These are phyloP conservation scores for Epichloe sp. DNA, from an alignment of 2,329 filamentous ascomycete species.

Conservation along the genomic window DNA sequence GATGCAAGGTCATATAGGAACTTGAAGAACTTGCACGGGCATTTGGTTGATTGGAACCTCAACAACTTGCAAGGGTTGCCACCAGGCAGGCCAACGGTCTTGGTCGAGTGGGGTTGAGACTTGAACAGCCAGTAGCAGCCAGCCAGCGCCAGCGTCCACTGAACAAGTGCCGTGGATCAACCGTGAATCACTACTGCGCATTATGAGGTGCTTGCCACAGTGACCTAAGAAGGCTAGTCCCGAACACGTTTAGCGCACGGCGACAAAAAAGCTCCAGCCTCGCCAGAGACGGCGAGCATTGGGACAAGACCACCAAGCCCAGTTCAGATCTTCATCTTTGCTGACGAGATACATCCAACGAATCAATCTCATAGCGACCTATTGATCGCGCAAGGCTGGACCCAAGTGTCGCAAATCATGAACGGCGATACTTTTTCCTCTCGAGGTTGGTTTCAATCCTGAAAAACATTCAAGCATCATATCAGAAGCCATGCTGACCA, in stretches of 20 bases:
- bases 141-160: neutral
- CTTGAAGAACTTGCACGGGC: no score
- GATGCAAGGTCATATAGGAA: no score
- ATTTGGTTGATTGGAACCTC: neutral
- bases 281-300: slow-evolving; percentile 13
- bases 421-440: slow-evolving; percentile 76
- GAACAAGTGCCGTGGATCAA: neutral
- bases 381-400: slow-evolving; percentile 6
- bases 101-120: no score
- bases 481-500: slow-evolving; percentile 2
- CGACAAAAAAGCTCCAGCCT: slow-evolving; percentile 33
- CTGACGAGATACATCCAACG: neutral
- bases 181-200: no score
- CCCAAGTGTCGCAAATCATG: slow-evolving; percentile 37
- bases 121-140: neutral
- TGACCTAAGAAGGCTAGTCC: slow-evolving; percentile 10
- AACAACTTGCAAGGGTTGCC: neutral
- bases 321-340: neutral
- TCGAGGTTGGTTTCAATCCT: slow-evolving; percentile 32
- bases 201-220: neutral
- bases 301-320: slow-evolving; percentile 10
- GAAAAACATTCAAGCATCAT: neutral
- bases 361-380: slow-evolving; percentile 4
- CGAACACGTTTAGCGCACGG: slow-evolving; percentile 15
- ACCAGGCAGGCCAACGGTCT: neutral